Conservation (phyloP, 2,329 filamentous ascomycete species). For the Chrysosphaeria jannelii region DNA sequence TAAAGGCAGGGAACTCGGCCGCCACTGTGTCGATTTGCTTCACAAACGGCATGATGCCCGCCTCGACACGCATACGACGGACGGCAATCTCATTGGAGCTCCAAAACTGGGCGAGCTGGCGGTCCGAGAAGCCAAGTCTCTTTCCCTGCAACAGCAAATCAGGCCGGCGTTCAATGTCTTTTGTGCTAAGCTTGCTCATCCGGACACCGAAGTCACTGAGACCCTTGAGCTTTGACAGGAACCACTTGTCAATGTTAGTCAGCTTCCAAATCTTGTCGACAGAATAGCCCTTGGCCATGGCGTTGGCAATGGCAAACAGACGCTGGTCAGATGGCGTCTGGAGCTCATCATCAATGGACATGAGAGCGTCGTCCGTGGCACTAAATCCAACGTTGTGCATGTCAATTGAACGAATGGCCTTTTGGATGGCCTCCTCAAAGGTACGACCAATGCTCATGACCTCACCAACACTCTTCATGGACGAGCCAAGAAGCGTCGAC, state of each 20-base stretch:
- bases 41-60: slow-evolving; percentile 61
- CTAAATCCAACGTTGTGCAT: slow-evolving; percentile 89
- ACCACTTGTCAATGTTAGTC: slow-evolving; percentile 98
- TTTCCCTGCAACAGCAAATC: slow-evolving; percentile 58
- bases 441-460: slow-evolving; percentile 95
- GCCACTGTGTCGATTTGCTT: slow-evolving; percentile 98
- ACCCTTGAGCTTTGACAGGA: slow-evolving; percentile 70
- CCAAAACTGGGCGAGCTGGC: slow-evolving; percentile 81
- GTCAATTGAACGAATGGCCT: slow-evolving; percentile 85
- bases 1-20: slow-evolving; percentile 78
- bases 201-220: slow-evolving; percentile 66
- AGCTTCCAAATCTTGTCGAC: slow-evolving; percentile 96
- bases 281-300: slow-evolving; percentile 78
- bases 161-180: slow-evolving; percentile 30
- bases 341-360: slow-evolving; percentile 86
- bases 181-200: slow-evolving; percentile 35
- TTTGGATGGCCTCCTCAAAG: slow-evolving; percentile 96
- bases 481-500: slow-evolving; percentile 81
- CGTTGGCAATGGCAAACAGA: slow-evolving; percentile 89
- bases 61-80: slow-evolving; percentile 55
- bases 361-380: slow-evolving; percentile 52
- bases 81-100: slow-evolving; percentile 82
- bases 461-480: slow-evolving; percentile 98
- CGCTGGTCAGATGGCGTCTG: slow-evolving; percentile 95
- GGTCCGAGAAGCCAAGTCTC: slow-evolving; percentile 78